Base-by-base conservation (phyloP, 768 basidiomycete species). In the Hygrophorus russula region DNA sequence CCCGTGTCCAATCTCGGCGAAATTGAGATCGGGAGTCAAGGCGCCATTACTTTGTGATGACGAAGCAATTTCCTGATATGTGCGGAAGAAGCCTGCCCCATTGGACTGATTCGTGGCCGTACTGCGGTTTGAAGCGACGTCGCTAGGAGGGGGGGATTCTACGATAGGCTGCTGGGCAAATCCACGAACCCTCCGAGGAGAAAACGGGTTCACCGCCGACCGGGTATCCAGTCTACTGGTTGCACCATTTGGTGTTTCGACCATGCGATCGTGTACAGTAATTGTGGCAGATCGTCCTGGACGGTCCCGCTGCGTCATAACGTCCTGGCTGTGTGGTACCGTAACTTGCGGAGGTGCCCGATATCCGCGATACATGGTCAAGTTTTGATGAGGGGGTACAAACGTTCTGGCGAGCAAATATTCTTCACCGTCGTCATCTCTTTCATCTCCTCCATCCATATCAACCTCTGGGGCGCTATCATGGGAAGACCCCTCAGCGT, bases 1-100 rank as follows among this genome's bases (percentile, higher is more conserved):
- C 3, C 81, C 82, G 53, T 84, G 82, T 2, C 81, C 82, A 46
- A 84, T 80, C 56, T 88, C 85, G 4, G 83, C 81, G 48, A 71
- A 84, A 50, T 80, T 70, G 40, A 83, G 68, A 52, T 86, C 84
- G 17, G 82, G 83, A 12, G 82, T 86, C 56, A 78, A 59, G 13
- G 74, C 70, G 34, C 80, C 79, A 47, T 69, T 68, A 50, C 65
- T 65, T 41, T 66, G 58, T 32, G 68, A 62, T 0, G 51, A 46
- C 2, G 56, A 37, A 27, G 52, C 56, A 8, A 64, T 51, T 18
- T 72, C 71, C 32, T 75, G 69, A 52, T 78, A 79, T 19, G 71
- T 68, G 24, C 76, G 71, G 58, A 81, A 83, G 58, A 82, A 55
- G 3, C 67, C 68, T 11, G 72, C 71, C 2, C 74, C 76, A 47